Evolutionary conservation across 352 stramenopile species (phyloP).

Genomic region (Phytopythium oedochilum): DNA sequence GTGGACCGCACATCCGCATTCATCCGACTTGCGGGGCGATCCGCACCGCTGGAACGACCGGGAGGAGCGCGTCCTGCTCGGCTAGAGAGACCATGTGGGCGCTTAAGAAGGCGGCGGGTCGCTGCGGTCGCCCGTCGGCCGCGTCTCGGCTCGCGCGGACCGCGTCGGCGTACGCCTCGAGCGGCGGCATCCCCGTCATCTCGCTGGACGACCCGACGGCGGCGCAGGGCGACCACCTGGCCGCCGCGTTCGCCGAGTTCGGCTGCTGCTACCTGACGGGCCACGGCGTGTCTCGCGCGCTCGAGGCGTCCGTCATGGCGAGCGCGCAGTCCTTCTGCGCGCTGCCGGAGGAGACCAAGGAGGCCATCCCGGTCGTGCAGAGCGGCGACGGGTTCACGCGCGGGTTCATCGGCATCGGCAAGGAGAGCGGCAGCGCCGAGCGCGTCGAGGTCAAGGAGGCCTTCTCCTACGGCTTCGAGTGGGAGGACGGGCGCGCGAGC

Average conservation of each 20-base stretch:
- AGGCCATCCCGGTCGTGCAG: conserved; percentile 51
- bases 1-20: neutral
- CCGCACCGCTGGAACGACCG: no score
- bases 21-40: no score
- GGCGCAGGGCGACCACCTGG: conserved; percentile 33
- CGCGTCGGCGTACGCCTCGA: neutral
- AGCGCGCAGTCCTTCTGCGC: conserved; percentile 56
- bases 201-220: conserved; percentile 42
- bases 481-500: conserved; percentile 17
- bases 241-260: conserved; percentile 56
- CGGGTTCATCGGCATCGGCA: conserved; percentile 74
- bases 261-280: conserved; percentile 73
- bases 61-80: no score
- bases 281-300: conserved; percentile 44
- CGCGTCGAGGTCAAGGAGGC: conserved; percentile 80
- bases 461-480: conserved; percentile 83
- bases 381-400: conserved; percentile 72
- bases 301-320: conserved; percentile 48
- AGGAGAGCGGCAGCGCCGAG: conserved; percentile 73
- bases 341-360: conserved; percentile 41
- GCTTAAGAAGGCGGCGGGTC: neutral
- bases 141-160: neutral
- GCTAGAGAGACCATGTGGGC: neutral
- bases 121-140: no score
- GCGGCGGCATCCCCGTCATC: conserved; percentile 31